These are phyloP conservation scores for Neurospora sp. DNA, from an alignment of 2,329 filamentous ascomycete genomes.

Conservation along the genomic window DNA sequence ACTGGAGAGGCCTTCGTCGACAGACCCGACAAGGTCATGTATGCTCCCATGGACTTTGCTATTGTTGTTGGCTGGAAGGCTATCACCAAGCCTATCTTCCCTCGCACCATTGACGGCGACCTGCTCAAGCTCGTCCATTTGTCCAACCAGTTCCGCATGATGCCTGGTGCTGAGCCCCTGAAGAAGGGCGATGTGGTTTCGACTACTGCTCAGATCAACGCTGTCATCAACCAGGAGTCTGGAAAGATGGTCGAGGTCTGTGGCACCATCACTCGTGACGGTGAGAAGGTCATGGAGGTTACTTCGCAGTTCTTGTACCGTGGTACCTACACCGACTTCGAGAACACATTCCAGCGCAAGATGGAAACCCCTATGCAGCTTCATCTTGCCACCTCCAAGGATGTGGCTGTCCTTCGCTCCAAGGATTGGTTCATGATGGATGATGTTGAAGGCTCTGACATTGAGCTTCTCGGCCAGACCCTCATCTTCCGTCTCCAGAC, in stretches of 20 bases:
- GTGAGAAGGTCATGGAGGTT: constrained; percentile 89
- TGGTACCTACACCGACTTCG: constrained; percentile 81
- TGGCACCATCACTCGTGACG: constrained; percentile 81
- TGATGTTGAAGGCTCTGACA: constrained; percentile 48
- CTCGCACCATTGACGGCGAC: constrained; percentile 89
- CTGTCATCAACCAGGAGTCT: constrained; percentile 94
- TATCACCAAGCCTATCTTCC: constrained; percentile 99
- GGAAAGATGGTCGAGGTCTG: constrained; percentile 99
- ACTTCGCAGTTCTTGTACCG: constrained; percentile 98
- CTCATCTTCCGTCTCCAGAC: constrained; percentile 93
- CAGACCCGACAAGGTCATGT: constrained; percentile 84
- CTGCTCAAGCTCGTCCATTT: constrained; percentile 92
- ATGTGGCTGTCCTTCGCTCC: constrained; percentile 85
- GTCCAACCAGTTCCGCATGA: constrained; percentile 97
- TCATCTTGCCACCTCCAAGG: constrained; percentile 76
- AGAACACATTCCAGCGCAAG: constrained; percentile 99
- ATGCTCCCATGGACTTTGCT: constrained; percentile 96
- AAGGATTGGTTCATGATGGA: constrained; percentile 98
- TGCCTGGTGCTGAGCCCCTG: constrained; percentile 85
- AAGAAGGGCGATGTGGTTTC: constrained; percentile 92
- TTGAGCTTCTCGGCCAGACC: constrained; percentile 85
- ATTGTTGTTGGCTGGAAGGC: constrained; percentile 99
- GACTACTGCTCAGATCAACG: constrained; percentile 92
- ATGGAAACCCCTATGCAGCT: constrained; percentile 91
- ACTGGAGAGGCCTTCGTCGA: constrained; percentile 96